Base-by-base conservation (phyloP, 805 yeast genomes). In the Kuraishia molischiana region DNA sequence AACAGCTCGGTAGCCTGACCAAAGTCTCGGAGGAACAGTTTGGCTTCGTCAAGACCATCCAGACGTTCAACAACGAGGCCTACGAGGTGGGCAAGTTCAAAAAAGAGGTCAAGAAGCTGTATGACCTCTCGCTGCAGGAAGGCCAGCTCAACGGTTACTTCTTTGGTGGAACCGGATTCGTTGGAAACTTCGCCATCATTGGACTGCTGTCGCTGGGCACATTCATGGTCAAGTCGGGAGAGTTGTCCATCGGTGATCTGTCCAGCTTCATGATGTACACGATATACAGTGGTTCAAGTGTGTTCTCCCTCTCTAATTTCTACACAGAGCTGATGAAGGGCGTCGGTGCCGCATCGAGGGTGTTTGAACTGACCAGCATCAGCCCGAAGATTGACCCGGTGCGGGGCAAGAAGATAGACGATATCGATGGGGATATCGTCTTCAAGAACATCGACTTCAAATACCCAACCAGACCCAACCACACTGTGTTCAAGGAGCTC, bases 311-410 rank as follows among this genome's bases (percentile, higher is more conserved):
- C 15, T 90, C 95, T 0, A 84, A 83, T 50, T 90, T 90, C 54
- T 90, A 89, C 54, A 78, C 95, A 2, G 97, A 90, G 56, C 64
- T 90, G 41, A 90, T 90, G 97, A 90, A 90, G 62, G 97, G 97
- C 39, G 84, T 89, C 5, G 97, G 97, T 36, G 97, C 97, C 0
- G 92, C 96, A 0, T 80, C 87, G 36, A 67, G 97, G 42, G 74
- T 90, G 19, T 89, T 90, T 63, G 97, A 90, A 54, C 65, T 90
- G 36, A 76, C 81, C 42, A 92, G 84, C 43, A 69, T 86, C 57
- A 67, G 77, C 45, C 94, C 97, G 0, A 57, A 66, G 9, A 85
- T 89, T 35, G 67, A 73, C 13, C 74, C 89, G 2, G 71, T 81
- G 2, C 52, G 65, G 18, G 97, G 97, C 19, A 49, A 49, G 26